These are phyloP conservation scores for Chlamydomonas sp. DNA, from an alignment of 139 green algal genomes.

Conservation along the genomic window DNA sequence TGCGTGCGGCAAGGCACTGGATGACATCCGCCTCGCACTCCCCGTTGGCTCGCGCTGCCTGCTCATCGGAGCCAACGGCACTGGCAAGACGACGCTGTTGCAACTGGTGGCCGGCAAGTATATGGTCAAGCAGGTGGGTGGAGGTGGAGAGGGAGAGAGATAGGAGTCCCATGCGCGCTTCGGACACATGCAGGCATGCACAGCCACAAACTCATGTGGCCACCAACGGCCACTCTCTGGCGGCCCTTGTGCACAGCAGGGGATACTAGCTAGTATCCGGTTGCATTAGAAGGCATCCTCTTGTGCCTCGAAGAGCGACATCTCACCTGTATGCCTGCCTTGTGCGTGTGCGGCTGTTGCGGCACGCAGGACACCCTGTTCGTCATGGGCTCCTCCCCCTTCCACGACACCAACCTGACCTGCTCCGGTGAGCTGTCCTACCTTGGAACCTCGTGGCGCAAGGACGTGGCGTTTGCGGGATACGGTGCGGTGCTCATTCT, in stretches of 20 bases:
- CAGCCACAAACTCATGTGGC: too few relatives aligned
- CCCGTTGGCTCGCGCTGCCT: constrained; percentile 72
- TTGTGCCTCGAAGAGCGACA: too few relatives aligned
- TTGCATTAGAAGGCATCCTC: too few relatives aligned
- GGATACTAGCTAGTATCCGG: too few relatives aligned
- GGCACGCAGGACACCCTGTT: constrained; percentile 61
- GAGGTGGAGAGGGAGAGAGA: too few relatives aligned
- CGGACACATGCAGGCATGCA: too few relatives aligned
- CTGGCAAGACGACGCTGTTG: constrained; percentile 86
- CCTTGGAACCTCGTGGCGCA: constrained; percentile 78
- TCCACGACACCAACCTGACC: constrained; percentile 82
- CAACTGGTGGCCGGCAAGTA: constrained; percentile 91
- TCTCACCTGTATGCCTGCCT: too few relatives aligned
- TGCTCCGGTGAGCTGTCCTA: constrained; percentile 70
- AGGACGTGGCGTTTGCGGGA: constrained; percentile 88
- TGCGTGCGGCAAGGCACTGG: constrained; percentile 38
- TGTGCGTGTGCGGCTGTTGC: too few relatives aligned
- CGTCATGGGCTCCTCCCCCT: constrained; percentile 85
- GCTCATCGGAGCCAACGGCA: constrained; percentile 89
- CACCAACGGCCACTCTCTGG: too few relatives aligned
- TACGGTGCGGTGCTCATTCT: constrained; percentile 70
- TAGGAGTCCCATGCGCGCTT: too few relatives aligned
- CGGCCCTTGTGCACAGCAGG: too few relatives aligned
- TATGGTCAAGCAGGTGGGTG: constrained; percentile 84
- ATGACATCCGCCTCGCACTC: constrained; percentile 51